A percentile compares a stretch with the other conserved stretches of the same genome.
phyloP scores from a whole-genome alignment of 371 early-diverging fungal genomes.

The Nematocida minor region DNA sequence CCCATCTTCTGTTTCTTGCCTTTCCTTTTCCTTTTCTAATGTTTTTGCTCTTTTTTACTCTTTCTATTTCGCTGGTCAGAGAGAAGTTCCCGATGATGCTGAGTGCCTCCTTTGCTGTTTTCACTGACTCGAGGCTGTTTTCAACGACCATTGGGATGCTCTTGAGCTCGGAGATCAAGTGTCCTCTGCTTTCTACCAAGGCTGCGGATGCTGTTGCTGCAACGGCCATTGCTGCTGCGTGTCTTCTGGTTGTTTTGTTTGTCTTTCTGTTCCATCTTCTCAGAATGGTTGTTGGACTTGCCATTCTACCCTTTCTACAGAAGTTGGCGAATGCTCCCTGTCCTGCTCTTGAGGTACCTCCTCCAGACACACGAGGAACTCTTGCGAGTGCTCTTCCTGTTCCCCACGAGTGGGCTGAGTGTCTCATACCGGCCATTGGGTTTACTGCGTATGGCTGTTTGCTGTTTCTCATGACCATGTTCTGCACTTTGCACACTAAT shows the following conservation, averaged over 20 bases:
- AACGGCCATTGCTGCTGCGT: constrained; percentile 90
- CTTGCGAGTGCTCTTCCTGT: constrained; percentile 95
- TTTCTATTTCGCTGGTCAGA: constrained; percentile 87
- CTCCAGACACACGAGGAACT: constrained; percentile 96
- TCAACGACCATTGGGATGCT: constrained; percentile 89
- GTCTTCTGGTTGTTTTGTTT: constrained; percentile 91
- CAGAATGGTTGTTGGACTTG: constrained; percentile 97
- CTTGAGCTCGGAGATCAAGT: constrained; percentile 82
- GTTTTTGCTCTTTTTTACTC: constrained; percentile 88
- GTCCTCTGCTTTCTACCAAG: constrained; percentile 94
- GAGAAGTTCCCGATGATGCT: constrained; percentile 79
- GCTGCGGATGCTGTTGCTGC: constrained; percentile 91
- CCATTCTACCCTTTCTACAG: constrained; percentile 99
- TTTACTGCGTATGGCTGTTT: constrained; percentile 96
- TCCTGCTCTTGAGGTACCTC: constrained; percentile 97
- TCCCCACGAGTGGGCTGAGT: constrained; percentile 99
- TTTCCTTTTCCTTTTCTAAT: constrained; percentile 96
- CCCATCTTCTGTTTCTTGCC: constrained; percentile 94
- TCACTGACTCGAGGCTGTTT: constrained; percentile 72
- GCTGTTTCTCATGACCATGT: constrained; percentile 92
- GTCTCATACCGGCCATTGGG: constrained; percentile 95
- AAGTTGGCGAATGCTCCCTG: constrained; percentile 99
- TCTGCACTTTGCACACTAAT: constrained; percentile 88
- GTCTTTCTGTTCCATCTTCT: constrained; percentile 99
- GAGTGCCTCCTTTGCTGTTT: constrained; percentile 91